phyloP scores from a whole-genome alignment of 2,329 filamentous ascomycete species.

The Simplicillium aogashimaense region DNA sequence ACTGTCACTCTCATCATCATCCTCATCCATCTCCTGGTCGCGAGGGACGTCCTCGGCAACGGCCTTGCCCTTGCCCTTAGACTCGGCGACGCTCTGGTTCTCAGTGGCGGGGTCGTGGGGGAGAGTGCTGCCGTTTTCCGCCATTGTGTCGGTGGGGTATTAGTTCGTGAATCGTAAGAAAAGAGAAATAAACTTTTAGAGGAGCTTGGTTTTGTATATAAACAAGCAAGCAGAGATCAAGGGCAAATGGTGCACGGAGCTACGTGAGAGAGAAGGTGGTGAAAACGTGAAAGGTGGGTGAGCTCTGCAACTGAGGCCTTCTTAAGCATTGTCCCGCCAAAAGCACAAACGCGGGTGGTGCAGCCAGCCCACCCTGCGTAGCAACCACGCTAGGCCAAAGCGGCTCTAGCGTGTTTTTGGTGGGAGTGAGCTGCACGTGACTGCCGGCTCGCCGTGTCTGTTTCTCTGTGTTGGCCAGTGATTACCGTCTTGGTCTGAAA shows the following conservation, averaged over 20 bases:
- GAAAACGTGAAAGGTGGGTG: constrained; percentile 4
- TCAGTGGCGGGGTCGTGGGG: constrained; percentile 32
- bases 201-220: not conserved
- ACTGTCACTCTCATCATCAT: constrained; percentile 62
- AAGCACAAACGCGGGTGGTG: not conserved
- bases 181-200: constrained; percentile 4
- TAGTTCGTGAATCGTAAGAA: constrained; percentile 9
- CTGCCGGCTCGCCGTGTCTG: no score
- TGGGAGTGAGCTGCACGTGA: constrained; percentile 5
- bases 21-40: constrained; percentile 63
- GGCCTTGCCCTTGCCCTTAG: constrained; percentile 86
- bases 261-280: constrained; percentile 1
- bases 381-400: constrained; percentile 19
- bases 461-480: no score
- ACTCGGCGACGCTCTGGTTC: constrained; percentile 33
- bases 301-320: constrained; percentile 7
- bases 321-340: not conserved
- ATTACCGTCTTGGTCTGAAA: no score
- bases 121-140: constrained; percentile 39
- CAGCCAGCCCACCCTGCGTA: constrained; percentile 8
- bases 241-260: constrained; percentile 4
- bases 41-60: constrained; percentile 36
- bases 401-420: not conserved
- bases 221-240: not conserved
- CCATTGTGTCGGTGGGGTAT: constrained; percentile 22